These are phyloP conservation scores for Crocinoboletus sp. DNA, from an alignment of 1,284 basidiomycete species.

Conservation along the genomic window DNA sequence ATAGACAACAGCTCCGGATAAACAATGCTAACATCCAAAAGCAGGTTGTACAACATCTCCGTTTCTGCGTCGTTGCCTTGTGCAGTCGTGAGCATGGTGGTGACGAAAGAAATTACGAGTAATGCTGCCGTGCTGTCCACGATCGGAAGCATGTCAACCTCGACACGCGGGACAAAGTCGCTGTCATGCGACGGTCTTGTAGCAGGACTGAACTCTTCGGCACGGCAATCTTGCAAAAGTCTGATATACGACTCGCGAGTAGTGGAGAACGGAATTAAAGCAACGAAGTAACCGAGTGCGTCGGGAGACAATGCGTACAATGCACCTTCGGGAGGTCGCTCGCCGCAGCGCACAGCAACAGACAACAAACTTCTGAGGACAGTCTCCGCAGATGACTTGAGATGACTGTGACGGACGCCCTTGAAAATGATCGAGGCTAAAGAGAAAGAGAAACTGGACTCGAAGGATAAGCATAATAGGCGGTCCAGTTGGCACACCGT, in stretches of 20 bases:
- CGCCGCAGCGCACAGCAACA: constrained; percentile 50
- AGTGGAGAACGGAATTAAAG: constrained; percentile 68
- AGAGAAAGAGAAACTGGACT: constrained; percentile 76
- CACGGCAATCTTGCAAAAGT: constrained; percentile 59
- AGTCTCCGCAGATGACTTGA: constrained; percentile 56
- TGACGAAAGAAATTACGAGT: constrained; percentile 70
- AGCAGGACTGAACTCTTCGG: constrained; percentile 43
- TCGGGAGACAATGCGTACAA: constrained; percentile 50
- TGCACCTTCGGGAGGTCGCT: constrained; percentile 35
- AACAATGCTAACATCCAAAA: constrained; percentile 67
- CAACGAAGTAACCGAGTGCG: constrained; percentile 77
- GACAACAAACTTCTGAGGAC: constrained; percentile 54
- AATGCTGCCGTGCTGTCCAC: constrained; percentile 66
- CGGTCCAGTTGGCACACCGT: constrained; percentile 70
- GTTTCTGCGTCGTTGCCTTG: constrained; percentile 81
- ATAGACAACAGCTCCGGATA: constrained; percentile 76
- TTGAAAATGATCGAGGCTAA: constrained; percentile 83
- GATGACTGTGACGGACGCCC: constrained; percentile 67
- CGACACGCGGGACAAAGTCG: constrained; percentile 49
- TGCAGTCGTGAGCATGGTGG: constrained; percentile 72
- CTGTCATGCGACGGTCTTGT: constrained; percentile 42
- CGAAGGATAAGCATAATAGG: constrained; percentile 72
- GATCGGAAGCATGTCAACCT: constrained; percentile 58
- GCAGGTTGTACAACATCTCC: constrained; percentile 71
- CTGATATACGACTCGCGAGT: constrained; percentile 50